Evolutionary conservation across 805 yeast species (phyloP).

Genomic region (Candida ipomoeae): DNA sequence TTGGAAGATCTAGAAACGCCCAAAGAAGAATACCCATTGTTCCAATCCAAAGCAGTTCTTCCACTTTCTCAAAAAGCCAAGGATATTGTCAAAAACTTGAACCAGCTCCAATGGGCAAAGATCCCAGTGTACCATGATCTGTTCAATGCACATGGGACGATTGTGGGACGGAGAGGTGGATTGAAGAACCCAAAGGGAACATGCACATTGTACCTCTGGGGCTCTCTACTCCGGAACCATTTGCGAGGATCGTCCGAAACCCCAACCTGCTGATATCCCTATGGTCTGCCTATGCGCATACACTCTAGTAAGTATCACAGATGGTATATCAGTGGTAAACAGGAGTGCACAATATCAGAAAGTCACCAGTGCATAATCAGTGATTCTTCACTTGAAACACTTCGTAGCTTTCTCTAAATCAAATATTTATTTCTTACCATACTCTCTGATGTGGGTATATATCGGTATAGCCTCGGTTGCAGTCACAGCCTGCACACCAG

Average conservation of each 20-base stretch:
- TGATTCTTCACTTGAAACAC: neutral
- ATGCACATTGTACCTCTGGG: slow-evolving; percentile 51
- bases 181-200: slow-evolving; percentile 48
- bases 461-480: neutral
- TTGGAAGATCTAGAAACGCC: neutral
- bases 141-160: slow-evolving; percentile 81
- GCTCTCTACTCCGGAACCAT: slow-evolving; percentile 33
- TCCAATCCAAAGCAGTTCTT: slow-evolving; percentile 29
- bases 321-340: too few species aligned
- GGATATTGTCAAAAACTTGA: slow-evolving; percentile 50
- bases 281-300: too few species aligned
- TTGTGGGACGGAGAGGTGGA: slow-evolving; percentile 72
- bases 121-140: slow-evolving; percentile 68
- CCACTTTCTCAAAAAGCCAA: slow-evolving; percentile 36
- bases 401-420: too few species aligned
- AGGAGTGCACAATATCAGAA: neutral
- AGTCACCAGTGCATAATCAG: neutral
- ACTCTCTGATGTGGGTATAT: neutral
- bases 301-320: too few species aligned
- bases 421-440: neutral
- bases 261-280: neutral
- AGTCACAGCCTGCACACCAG: neutral
- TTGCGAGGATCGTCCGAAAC: slow-evolving; percentile 9
- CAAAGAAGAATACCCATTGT: slow-evolving; percentile 23
- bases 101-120: slow-evolving; percentile 69